Evolutionary conservation across 2,329 filamentous ascomycete species (phyloP).

Genomic region (Talaromyces piceae): DNA sequence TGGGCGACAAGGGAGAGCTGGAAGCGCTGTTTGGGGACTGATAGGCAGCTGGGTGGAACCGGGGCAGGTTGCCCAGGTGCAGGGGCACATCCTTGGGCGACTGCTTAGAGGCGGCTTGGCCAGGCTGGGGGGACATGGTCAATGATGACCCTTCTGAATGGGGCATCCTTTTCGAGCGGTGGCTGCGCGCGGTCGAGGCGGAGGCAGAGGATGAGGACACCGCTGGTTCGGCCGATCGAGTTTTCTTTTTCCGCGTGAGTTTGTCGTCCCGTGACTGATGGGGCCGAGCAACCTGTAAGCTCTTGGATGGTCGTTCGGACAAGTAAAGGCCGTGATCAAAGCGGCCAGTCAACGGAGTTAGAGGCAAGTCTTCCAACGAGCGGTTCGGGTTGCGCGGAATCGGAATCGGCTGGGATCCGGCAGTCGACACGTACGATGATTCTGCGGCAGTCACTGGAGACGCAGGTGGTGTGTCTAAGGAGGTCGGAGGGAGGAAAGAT

Average conservation of each 20-base stretch:
- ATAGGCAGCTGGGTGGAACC: slow-evolving; percentile 41
- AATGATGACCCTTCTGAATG: slow-evolving; percentile 13
- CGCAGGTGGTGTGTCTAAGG: slow-evolving; percentile 13
- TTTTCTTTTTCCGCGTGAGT: slow-evolving; percentile 10
- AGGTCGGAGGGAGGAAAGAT: slow-evolving; percentile 21
- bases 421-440: slow-evolving; percentile 20
- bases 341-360: slow-evolving; percentile 32
- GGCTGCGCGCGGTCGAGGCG: slow-evolving; percentile 8
- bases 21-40: slow-evolving; percentile 23
- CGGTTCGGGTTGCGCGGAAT: slow-evolving; percentile 22
- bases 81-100: slow-evolving; percentile 30
- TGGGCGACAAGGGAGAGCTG: slow-evolving; percentile 19
- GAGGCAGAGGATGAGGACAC: slow-evolving; percentile 8
- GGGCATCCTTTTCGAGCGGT: slow-evolving; percentile 8
- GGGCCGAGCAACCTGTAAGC: slow-evolving; percentile 17
- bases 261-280: slow-evolving; percentile 13
- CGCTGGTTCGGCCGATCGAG: slow-evolving; percentile 12
- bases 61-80: slow-evolving; percentile 36
- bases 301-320: slow-evolving; percentile 17
- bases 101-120: slow-evolving; percentile 23
- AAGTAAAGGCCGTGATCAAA: slow-evolving; percentile 31
- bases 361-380: slow-evolving; percentile 26
- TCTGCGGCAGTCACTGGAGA: slow-evolving; percentile 21
- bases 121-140: slow-evolving; percentile 29
- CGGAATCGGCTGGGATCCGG: slow-evolving; percentile 28